phyloP scores from a whole-genome alignment of 1,284 basidiomycete species.

The Microbotryum scabiosae region DNA sequence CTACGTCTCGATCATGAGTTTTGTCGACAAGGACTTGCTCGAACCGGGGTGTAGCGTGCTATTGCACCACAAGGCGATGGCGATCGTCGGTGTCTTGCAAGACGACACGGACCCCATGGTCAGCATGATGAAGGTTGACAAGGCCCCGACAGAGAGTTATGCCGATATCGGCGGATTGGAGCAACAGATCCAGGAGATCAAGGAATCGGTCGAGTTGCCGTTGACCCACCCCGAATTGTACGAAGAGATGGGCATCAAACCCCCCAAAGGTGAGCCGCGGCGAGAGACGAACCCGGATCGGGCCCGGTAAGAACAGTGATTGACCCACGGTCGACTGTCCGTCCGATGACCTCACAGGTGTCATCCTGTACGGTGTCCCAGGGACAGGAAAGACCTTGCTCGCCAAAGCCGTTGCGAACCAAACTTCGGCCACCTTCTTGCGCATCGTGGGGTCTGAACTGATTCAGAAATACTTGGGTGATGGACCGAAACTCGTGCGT shows the following conservation, averaged over 20 bases:
- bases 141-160: constrained; percentile 97
- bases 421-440: constrained; percentile 96
- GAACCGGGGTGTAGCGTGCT: constrained; percentile 95
- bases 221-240: constrained; percentile 97
- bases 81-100: constrained; percentile 88
- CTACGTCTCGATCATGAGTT: constrained; percentile 97
- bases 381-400: constrained; percentile 98
- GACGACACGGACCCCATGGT: constrained; percentile 98
- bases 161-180: constrained; percentile 91
- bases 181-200: constrained; percentile 96
- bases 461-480: constrained; percentile 98
- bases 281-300: too few species aligned
- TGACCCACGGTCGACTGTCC: background rate
- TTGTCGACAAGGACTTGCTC: constrained; percentile 96
- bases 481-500: constrained; percentile 52
- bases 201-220: constrained; percentile 98
- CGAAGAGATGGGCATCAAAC: constrained; percentile 99
- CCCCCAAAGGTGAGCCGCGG: constrained; percentile 57
- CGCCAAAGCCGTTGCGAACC: constrained; percentile 97
- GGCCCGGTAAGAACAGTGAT: too few species aligned
- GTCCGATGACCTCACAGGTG: constrained; percentile 49
- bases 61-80: constrained; percentile 91
- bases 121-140: constrained; percentile 90
- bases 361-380: constrained; percentile 96
- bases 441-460: constrained; percentile 96